Conservation (phyloP, 2,329 filamentous ascomycete genomes). For the Penicillium brasilianum region DNA sequence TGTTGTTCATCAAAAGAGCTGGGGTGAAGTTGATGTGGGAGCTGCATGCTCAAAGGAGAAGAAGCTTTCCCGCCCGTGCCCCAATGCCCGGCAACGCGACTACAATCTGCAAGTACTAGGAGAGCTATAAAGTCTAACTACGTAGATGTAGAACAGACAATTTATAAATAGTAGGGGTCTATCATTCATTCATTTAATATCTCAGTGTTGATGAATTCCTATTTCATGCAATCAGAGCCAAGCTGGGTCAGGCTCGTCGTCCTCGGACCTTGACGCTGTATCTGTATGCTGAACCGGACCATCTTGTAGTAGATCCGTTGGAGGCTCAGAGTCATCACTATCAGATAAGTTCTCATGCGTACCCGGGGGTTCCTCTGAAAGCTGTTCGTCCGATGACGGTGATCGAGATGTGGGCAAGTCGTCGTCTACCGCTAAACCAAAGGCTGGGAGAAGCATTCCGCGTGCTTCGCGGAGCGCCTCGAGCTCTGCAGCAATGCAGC, state of each 20-base stretch:
- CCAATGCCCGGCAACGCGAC: not conserved
- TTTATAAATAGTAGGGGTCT: not conserved
- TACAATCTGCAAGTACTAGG: not conserved
- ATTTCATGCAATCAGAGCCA: slow-evolving; percentile 39
- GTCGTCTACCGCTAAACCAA: slow-evolving; percentile 35
- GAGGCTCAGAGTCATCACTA: slow-evolving; percentile 42
- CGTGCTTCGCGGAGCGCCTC: slow-evolving; percentile 57
- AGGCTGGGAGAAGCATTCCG: slow-evolving; percentile 41
- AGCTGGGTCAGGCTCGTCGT: slow-evolving; percentile 52
- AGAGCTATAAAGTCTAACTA: not conserved
- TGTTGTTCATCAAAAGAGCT: not conserved
- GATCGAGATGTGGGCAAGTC: slow-evolving; percentile 16
- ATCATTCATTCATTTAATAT: not conserved
- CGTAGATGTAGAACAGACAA: not conserved
- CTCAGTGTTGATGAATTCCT: slow-evolving; percentile 3
- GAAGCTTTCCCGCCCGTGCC: slow-evolving; percentile 5
- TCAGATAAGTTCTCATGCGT: slow-evolving; percentile 27
- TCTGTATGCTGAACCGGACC: slow-evolving; percentile 28
- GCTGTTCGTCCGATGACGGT: slow-evolving; percentile 8
- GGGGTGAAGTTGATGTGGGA: slow-evolving; percentile 3
- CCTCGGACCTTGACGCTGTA: slow-evolving; percentile 38
- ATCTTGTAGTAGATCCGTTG: slow-evolving; percentile 44
- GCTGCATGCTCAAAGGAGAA: slow-evolving; percentile 3
- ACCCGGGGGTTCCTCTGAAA: slow-evolving; percentile 12
- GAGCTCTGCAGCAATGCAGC: slow-evolving; percentile 66